Percentiles rank a stretch among this genome's conserved stretches.
phyloP scores from a whole-genome alignment of 208 protist species.

The Lotmaria passim region DNA sequence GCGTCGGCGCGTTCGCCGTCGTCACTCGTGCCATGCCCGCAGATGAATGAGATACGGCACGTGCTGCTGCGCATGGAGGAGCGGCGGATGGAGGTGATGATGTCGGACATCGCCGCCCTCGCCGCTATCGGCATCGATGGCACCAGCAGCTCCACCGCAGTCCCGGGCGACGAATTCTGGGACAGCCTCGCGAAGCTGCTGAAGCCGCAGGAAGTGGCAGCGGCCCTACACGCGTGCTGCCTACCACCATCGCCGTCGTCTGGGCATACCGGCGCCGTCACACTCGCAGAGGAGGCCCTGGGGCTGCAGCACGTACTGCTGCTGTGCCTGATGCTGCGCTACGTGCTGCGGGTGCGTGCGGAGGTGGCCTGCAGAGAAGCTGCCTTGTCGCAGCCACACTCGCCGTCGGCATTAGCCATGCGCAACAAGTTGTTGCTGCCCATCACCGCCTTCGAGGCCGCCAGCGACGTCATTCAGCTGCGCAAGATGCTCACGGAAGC shows the following conservation, averaged over 20 bases:
- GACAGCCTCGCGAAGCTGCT: constrained; percentile 20
- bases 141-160: constrained; percentile 7
- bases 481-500: constrained; percentile 16
- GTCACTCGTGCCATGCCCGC: constrained; percentile 21
- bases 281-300: constrained; percentile 8
- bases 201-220: constrained; percentile 22
- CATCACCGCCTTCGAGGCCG: constrained; percentile 27
- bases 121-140: constrained; percentile 30
- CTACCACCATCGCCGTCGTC: background rate
- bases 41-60: constrained; percentile 36
- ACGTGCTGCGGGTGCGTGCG: constrained; percentile 10
- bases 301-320: constrained; percentile 28
- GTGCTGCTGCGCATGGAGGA: constrained; percentile 58
- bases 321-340: constrained; percentile 31
- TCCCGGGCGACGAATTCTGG: constrained; percentile 30
- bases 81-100: constrained; percentile 31
- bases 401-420: constrained; percentile 8
- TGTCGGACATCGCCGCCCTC: constrained; percentile 37
- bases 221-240: constrained; percentile 8
- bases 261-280: background rate
- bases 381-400: background rate
- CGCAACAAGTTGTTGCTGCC: constrained; percentile 20
- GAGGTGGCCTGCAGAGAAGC: constrained; percentile 6
- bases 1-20: constrained; percentile 13
- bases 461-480: constrained; percentile 31